Base-by-base conservation (phyloP, 2,329 filamentous ascomycete species). In the Lithohypha guttulata region DNA sequence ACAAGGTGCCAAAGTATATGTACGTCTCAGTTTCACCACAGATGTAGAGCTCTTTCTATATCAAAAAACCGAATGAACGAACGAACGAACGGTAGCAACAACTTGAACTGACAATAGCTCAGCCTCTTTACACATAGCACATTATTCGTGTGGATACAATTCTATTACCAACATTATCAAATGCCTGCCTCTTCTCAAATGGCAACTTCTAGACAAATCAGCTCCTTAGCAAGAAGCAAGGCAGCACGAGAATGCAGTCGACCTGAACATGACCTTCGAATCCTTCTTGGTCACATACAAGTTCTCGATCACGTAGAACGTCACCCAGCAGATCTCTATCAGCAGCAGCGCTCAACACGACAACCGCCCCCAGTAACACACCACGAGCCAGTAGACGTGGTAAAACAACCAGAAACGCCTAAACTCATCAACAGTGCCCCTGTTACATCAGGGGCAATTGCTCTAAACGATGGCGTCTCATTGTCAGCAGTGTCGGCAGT, bases 251-350 rank as follows among this genome's bases (percentile, higher is more conserved):
- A 37, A 20, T 20, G 13, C 15, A 30, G 14, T 11, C 22, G 34
- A n/a, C 34, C 23, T 9, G 34, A 37, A 43, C 13, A 41, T 40
- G 8, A 33, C 34, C 11, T 47, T 39, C 27, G 47, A 41, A 17
- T 37, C 34, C 17, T 51, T 41, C 25, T 42, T 9, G 35, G 33
- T 43, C 32, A 45, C 41, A 13, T 41, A 41, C 17, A 45, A 30
- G 13, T 48, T 40, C 22, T 50, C 45, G 26, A 50, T 27, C 6
- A 44, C 26, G 28, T 50, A 39, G 25, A 45, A 34, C 28, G 25
- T 33, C 28, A 22, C 33, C 13, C 3, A 3, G 33, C 33, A 6
- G 33, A 36, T n/a, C 5, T 34, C 3, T 34, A 7, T 21, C 14
- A 34, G 4, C 18, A 19, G 9, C n/a, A n/a, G n/a, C 6, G n/a